Evolutionary conservation across 495 filamentous ascomycete species (phyloP).

Genomic region (Niebla homalea): DNA sequence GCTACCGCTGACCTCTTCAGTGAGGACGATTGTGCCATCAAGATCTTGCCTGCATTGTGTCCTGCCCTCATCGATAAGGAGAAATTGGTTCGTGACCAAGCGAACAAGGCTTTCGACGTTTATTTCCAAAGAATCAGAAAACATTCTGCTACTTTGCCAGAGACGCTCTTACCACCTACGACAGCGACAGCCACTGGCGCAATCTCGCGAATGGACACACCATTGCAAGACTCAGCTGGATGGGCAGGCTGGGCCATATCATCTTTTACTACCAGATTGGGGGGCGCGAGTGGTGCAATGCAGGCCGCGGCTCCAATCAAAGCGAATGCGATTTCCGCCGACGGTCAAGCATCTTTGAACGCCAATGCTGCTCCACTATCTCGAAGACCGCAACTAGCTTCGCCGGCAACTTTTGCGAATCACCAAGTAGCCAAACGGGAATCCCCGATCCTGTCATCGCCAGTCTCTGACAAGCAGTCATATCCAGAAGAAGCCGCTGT

Average conservation of each 20-base stretch:
- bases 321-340: constrained; percentile 38
- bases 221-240: constrained; percentile 49
- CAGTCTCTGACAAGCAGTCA: constrained; percentile 32
- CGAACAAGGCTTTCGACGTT: constrained; percentile 78
- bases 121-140: constrained; percentile 78
- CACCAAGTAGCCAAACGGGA: constrained; percentile 33
- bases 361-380: constrained; percentile 10
- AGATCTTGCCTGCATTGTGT: constrained; percentile 71
- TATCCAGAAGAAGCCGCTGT: constrained; percentile 48
- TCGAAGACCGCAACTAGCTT: constrained; percentile 5
- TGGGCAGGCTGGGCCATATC: constrained; percentile 99
- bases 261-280: constrained; percentile 92
- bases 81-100: constrained; percentile 83
- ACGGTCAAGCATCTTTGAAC: constrained; percentile 35
- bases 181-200: constrained; percentile 25
- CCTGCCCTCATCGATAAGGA: constrained; percentile 77
- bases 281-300: constrained; percentile 73
- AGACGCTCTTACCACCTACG: constrained; percentile 49
- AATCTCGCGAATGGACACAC: constrained; percentile 59
- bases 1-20: constrained; percentile 77
- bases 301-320: constrained; percentile 31
- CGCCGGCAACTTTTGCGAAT: constrained; percentile 40
- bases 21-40: constrained; percentile 78
- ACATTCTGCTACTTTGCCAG: constrained; percentile 62
- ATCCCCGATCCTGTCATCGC: constrained; percentile 9